Evolutionary conservation across 257 asterid species (phyloP).

Genomic region (Solanum arcanum): DNA sequence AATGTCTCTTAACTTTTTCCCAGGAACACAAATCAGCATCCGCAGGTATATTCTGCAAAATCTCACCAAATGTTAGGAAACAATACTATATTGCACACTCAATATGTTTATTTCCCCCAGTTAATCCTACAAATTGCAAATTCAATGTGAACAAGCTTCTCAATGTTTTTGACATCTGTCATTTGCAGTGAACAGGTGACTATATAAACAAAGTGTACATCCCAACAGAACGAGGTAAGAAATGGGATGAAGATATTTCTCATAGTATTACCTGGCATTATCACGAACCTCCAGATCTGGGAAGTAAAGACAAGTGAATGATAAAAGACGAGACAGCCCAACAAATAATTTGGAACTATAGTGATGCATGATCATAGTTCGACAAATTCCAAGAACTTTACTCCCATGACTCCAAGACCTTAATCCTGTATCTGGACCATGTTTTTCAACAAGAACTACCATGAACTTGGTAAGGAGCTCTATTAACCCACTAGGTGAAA

Average conservation of each 20-base stretch:
- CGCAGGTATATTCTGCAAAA: slow-evolving; percentile 78
- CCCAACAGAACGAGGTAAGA: background rate
- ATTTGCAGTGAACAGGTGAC: background rate
- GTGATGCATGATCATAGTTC: slow-evolving; percentile 77
- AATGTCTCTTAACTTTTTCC: slow-evolving; percentile 66
- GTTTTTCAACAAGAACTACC: slow-evolving; percentile 58
- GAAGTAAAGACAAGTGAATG: slow-evolving; percentile 58
- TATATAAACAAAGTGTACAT: background rate
- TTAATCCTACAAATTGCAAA: background rate
- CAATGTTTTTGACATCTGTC: background rate
- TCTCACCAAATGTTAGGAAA: slow-evolving; percentile 7
- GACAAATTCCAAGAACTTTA: slow-evolving; percentile 78
- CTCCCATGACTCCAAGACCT: slow-evolving; percentile 84
- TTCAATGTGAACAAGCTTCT: background rate
- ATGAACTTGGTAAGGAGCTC: slow-evolving; percentile 61
- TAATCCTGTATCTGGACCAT: slow-evolving; percentile 77
- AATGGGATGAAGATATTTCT: background rate
- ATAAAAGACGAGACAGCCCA: slow-evolving; percentile 65
- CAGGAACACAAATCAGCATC: slow-evolving; percentile 81
- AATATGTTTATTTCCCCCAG: background rate
- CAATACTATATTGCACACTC: background rate
- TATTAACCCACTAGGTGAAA: slow-evolving; percentile 64
- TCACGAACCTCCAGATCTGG: slow-evolving; percentile 98
- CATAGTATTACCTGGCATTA: slow-evolving; percentile 60
- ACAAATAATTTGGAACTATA: slow-evolving; percentile 66